Percentiles rank a stretch among this genome's conserved stretches.
phyloP scores from a whole-genome alignment of 805 yeast genomes.

The Starmerella tilneyi region DNA sequence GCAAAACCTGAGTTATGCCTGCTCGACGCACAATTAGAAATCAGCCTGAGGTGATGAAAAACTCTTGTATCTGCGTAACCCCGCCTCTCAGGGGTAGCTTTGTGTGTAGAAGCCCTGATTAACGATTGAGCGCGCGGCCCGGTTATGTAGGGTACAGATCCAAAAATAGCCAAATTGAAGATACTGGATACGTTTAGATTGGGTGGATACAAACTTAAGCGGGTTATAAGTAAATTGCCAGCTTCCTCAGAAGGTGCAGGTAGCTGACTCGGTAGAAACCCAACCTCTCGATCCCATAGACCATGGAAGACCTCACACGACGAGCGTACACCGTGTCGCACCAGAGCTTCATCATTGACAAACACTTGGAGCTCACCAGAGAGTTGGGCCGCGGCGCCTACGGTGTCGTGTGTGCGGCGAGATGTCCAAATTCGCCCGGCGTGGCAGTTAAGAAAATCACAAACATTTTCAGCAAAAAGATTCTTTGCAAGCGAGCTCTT shows the following conservation, averaged over 20 bases:
- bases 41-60: no score
- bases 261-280: no score
- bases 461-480: conserved; percentile 82
- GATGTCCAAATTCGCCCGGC: conserved; percentile 54
- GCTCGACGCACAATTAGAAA: no score
- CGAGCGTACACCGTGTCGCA: conserved; percentile 57
- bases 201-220: background rate
- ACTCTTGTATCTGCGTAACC: no score
- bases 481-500: conserved; percentile 81
- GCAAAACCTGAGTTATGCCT: no score
- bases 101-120: background rate
- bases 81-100: no score
- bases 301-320: conserved; percentile 20
- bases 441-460: conserved; percentile 96
- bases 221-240: conserved; percentile 2
- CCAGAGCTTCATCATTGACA: conserved; percentile 88
- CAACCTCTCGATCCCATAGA: background rate
- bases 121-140: background rate
- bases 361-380: conserved; percentile 74
- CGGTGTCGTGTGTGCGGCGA: conserved; percentile 91
- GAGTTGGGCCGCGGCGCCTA: conserved; percentile 98
- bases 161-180: background rate
- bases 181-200: background rate
- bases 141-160: conserved; percentile 5
- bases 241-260: no score